Conservation (phyloP, 2,329 filamentous ascomycete genomes). For the Diplodia sapinea region DNA sequence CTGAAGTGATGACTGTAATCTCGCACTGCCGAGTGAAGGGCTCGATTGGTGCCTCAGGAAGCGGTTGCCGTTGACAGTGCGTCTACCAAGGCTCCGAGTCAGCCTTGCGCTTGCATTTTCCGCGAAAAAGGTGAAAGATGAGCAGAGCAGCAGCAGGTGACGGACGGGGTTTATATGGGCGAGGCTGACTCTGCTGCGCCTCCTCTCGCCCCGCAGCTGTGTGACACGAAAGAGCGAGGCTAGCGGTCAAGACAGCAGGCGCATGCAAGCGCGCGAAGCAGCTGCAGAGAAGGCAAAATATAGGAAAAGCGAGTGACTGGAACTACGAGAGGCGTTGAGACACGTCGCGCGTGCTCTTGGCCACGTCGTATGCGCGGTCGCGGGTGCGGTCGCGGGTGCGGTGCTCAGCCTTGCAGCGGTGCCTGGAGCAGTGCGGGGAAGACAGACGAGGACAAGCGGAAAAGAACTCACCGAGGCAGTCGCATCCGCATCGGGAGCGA, state of each 20-base stretch:
- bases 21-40: not conserved
- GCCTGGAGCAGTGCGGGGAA: not conserved
- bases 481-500: not conserved
- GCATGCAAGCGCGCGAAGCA: not conserved
- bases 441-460: not conserved
- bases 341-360: conserved; percentile 9
- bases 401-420: conserved; percentile 8
- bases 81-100: conserved; percentile 19
- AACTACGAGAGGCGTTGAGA: not conserved
- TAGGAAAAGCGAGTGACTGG: not conserved
- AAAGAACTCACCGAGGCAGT: conserved; percentile 1
- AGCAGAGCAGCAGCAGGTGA: not conserved
- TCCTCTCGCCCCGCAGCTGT: conserved; percentile 20
- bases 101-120: conserved; percentile 18
- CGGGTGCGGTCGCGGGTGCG: conserved; percentile 16
- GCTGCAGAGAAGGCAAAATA: not conserved
- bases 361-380: conserved; percentile 4
- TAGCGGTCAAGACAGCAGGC: not conserved
- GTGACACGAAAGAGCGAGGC: conserved; percentile 8
- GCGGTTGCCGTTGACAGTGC: not conserved
- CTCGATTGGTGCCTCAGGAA: not conserved
- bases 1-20: conserved; percentile 11
- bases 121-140: not conserved
- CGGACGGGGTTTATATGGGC: conserved; percentile 12
- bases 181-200: conserved; percentile 27